Conservation (phyloP, 192 early-diverging fungal genomes). For the Coemansia sp. region DNA sequence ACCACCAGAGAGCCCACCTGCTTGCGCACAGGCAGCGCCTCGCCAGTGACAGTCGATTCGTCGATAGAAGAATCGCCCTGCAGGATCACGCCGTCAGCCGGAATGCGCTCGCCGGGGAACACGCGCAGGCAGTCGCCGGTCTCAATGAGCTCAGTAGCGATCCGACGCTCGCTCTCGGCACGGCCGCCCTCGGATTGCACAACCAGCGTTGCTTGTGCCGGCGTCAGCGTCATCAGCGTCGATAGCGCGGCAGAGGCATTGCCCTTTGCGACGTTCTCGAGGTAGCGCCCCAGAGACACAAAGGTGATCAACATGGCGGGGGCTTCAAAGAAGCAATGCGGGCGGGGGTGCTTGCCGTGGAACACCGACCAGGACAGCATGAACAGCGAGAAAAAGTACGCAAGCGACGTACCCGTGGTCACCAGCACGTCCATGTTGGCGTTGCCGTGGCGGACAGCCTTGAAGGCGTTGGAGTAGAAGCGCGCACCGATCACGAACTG, state of each 20-base stretch:
- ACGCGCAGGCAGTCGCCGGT: constrained; percentile 81
- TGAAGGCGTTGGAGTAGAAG: constrained; percentile 77
- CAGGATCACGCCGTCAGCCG: constrained; percentile 80
- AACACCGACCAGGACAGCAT: constrained; percentile 67
- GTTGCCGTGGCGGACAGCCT: constrained; percentile 71
- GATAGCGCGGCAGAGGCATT: constrained; percentile 85
- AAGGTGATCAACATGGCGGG: constrained; percentile 89
- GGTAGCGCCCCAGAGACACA: constrained; percentile 85
- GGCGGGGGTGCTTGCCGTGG: constrained; percentile 48
- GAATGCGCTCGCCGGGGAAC: constrained; percentile 89
- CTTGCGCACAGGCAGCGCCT: constrained; percentile 79
- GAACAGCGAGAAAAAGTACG: constrained; percentile 79
- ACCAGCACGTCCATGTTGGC: constrained; percentile 98
- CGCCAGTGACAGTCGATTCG: constrained; percentile 97
- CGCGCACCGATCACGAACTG: constrained; percentile 83
- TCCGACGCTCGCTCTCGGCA: constrained; percentile 57
- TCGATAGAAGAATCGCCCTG: constrained; percentile 76
- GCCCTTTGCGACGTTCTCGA: constrained; percentile 94
- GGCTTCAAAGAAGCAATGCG: constrained; percentile 94
- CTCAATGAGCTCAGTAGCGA: constrained; percentile 84
- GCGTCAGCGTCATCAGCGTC: constrained; percentile 84
- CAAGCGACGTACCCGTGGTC: constrained; percentile 76
- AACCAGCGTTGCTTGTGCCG: constrained; percentile 65
- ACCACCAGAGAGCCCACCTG: constrained; percentile 62
- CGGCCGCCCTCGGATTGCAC: constrained; percentile 24